These are phyloP conservation scores for Paraphoma chrysanthemicola DNA, from an alignment of 2,329 filamentous ascomycete species.

Conservation along the genomic window DNA sequence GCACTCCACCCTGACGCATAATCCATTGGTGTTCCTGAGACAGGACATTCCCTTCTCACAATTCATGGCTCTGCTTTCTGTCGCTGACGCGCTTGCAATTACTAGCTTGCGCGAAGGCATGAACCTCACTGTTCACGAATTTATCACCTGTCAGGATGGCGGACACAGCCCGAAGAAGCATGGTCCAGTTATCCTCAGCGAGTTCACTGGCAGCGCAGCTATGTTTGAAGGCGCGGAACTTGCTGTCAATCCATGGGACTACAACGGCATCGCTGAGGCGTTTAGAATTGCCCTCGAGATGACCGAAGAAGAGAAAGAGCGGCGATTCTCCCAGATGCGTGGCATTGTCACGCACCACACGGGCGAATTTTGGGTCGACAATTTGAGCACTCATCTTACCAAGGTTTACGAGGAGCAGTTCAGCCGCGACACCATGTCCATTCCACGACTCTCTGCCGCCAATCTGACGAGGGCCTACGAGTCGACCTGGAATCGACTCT, in stretches of 20 bases:
- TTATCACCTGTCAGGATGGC: constrained; percentile 90
- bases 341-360: constrained; percentile 80
- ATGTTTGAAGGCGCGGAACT: constrained; percentile 83
- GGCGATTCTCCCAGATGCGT: constrained; percentile 77
- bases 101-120: constrained; percentile 95
- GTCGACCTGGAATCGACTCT: constrained; percentile 71
- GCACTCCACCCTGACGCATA: constrained; percentile 89
- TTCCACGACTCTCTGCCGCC: constrained; percentile 80
- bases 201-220: constrained; percentile 91
- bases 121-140: constrained; percentile 96
- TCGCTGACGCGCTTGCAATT: constrained; percentile 92
- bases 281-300: constrained; percentile 87
- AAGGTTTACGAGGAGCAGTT: constrained; percentile 84
- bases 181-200: constrained; percentile 88
- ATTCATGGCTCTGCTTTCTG: constrained; percentile 88
- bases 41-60: constrained; percentile 94
- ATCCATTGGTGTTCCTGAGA: constrained; percentile 90
- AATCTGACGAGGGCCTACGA: constrained; percentile 71
- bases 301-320: constrained; percentile 73
- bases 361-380: constrained; percentile 84
- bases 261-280: constrained; percentile 83
- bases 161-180: constrained; percentile 75
- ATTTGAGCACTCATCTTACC: constrained; percentile 73
- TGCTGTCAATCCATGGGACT: constrained; percentile 94
- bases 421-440: constrained; percentile 81